These are phyloP conservation scores for Chytriomyces sp. DNA, from an alignment of 192 early-diverging fungal genomes.

Conservation along the genomic window DNA sequence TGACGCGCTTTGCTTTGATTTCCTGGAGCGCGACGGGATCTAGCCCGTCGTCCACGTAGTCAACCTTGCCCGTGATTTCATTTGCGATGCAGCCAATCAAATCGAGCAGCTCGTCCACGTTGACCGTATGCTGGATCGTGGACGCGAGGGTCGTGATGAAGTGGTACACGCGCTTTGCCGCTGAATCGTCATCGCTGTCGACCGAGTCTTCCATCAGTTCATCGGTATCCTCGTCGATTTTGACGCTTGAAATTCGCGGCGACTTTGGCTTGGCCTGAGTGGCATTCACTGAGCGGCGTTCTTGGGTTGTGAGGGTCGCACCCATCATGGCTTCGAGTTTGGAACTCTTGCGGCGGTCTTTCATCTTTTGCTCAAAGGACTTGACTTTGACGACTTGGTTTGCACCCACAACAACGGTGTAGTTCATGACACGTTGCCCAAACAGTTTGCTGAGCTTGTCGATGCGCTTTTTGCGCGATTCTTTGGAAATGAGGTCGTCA, in stretches of 20 bases:
- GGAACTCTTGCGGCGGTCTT: slow-evolving; percentile 16
- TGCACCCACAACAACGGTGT: slow-evolving; percentile 17
- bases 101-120: slow-evolving; percentile 10
- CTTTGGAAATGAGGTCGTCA: slow-evolving; percentile 10
- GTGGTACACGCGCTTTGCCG: slow-evolving; percentile 19
- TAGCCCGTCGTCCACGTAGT: neutral
- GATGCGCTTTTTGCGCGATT: slow-evolving; percentile 46
- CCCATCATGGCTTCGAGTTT: slow-evolving; percentile 23
- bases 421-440: slow-evolving; percentile 49
- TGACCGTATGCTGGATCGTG: slow-evolving; percentile 10
- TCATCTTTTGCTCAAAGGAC: slow-evolving; percentile 18
- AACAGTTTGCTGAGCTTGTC: slow-evolving; percentile 55
- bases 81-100: slow-evolving; percentile 1
- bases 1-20: slow-evolving; percentile 7
- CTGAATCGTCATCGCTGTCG: neutral
- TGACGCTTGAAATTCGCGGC: neutral
- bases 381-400: slow-evolving; percentile 16
- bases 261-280: neutral
- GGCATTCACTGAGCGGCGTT: neutral
- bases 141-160: neutral
- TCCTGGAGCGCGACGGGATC: neutral
- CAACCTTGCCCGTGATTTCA: slow-evolving; percentile 17
- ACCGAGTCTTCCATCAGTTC: neutral
- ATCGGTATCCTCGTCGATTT: neutral
- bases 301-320: neutral